Evolutionary conservation across 805 yeast genomes (phyloP).

Genomic region (Saccharomycopsis capsularis): DNA sequence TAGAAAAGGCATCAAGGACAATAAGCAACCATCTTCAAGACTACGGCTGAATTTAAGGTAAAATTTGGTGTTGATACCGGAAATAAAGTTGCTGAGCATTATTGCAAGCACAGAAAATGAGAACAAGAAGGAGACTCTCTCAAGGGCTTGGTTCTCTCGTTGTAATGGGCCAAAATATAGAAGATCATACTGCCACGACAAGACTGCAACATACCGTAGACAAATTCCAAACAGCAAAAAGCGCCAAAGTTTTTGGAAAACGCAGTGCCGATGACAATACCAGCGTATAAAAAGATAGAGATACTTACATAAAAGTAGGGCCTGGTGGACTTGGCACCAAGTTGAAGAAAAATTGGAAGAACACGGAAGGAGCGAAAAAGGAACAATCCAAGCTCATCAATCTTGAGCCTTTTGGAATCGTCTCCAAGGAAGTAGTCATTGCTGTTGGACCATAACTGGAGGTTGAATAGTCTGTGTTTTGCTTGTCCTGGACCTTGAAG

Average conservation of each 20-base stretch:
- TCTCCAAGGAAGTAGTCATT: constrained; percentile 7
- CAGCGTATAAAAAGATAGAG: constrained; percentile 36
- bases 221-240: constrained; percentile 36
- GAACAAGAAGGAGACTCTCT: constrained; percentile 32
- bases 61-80: constrained; percentile 24
- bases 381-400: constrained; percentile 27
- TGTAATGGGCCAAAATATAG: constrained; percentile 37
- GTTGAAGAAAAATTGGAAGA: constrained; percentile 29
- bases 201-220: constrained; percentile 39
- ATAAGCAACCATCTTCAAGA: constrained; percentile 50
- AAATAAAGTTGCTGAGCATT: constrained; percentile 6
- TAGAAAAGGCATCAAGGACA: constrained; percentile 40
- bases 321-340: constrained; percentile 32
- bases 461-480: background rate
- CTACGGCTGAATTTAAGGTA: no score
- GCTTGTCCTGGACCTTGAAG: background rate
- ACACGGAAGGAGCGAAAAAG: constrained; percentile 16
- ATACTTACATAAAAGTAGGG: constrained; percentile 38
- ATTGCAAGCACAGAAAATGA: constrained; percentile 4
- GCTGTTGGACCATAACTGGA: background rate
- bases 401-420: constrained; percentile 13
- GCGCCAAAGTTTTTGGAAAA: constrained; percentile 34
- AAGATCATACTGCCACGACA: constrained; percentile 41
- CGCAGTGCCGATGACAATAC: constrained; percentile 38
- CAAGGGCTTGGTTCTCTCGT: constrained; percentile 36